Evolutionary conservation across 257 asterid species (phyloP).

Genomic region (Petrea volubilis): DNA sequence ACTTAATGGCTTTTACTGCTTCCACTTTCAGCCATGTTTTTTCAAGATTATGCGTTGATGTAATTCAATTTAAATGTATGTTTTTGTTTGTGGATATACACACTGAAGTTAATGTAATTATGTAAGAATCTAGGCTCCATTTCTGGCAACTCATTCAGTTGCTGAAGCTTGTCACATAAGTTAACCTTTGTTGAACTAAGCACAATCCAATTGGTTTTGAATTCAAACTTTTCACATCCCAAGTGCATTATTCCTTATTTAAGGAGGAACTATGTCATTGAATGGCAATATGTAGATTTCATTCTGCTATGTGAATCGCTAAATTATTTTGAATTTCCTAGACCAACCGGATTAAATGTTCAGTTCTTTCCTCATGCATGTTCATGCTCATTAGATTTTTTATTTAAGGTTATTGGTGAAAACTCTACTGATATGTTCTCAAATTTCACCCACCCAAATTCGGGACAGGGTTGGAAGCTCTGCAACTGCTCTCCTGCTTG

Average conservation of each 20-base stretch:
- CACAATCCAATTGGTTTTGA: background rate
- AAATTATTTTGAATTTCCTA: background rate
- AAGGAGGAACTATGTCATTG: background rate
- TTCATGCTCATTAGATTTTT: background rate
- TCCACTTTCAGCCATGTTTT: background rate
- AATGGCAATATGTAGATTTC: background rate
- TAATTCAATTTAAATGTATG: background rate
- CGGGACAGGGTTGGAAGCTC: conserved; percentile 78
- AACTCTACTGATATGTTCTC: background rate
- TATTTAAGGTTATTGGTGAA: background rate
- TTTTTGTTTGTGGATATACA: background rate
- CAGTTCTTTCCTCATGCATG: background rate
- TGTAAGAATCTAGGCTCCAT: background rate
- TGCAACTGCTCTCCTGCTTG: conserved; percentile 84
- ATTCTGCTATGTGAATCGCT: background rate
- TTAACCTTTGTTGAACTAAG: background rate
- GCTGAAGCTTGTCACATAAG: background rate
- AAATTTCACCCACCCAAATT: conserved; percentile 6
- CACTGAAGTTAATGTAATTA: background rate
- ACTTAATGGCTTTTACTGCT: conserved; percentile 1
- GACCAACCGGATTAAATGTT: background rate
- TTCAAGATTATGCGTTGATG: background rate
- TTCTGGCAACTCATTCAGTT: background rate
- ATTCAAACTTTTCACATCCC: background rate
- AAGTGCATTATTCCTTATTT: background rate